Evolutionary conservation across 2,329 filamentous ascomycete species (phyloP).

Genomic region (Cytospora schulzeri): DNA sequence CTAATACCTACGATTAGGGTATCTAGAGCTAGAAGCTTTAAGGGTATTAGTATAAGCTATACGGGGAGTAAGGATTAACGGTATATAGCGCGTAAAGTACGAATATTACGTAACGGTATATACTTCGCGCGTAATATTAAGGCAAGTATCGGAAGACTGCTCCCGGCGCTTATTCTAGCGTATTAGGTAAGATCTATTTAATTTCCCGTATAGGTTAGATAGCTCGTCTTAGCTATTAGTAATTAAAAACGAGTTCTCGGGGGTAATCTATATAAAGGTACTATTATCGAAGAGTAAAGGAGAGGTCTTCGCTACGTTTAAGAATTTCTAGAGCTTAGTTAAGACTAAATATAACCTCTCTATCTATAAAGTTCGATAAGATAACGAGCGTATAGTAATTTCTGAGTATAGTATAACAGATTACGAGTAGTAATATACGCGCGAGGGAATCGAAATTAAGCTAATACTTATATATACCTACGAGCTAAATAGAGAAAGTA

Average conservation of each 20-base stretch:
- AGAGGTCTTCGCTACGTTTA: too few species aligned
- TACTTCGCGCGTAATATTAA: too few species aligned
- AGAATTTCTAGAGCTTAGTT: too few species aligned
- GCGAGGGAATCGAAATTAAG: neutral
- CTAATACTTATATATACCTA: neutral
- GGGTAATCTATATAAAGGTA: too few species aligned
- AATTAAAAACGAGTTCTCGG: too few species aligned
- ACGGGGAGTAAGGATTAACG: neutral
- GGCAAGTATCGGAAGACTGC: too few species aligned
- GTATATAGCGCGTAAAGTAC: neutral
- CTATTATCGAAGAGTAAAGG: too few species aligned
- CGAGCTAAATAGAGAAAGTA: too few species aligned
- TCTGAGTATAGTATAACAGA: neutral
- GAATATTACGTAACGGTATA: neutral
- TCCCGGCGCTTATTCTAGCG: too few species aligned
- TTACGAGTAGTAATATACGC: neutral
- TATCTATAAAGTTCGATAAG: neutral
- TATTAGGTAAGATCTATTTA: too few species aligned
- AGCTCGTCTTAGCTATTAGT: too few species aligned
- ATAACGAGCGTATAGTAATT: neutral
- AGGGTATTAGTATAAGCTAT: neutral
- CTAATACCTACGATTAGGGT: neutral
- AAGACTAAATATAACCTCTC: neutral
- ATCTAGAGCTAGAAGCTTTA: neutral
- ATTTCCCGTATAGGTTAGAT: too few species aligned